Conservation (phyloP, 2,329 filamentous ascomycete species). For the Thermomyces lanuginosus region DNA sequence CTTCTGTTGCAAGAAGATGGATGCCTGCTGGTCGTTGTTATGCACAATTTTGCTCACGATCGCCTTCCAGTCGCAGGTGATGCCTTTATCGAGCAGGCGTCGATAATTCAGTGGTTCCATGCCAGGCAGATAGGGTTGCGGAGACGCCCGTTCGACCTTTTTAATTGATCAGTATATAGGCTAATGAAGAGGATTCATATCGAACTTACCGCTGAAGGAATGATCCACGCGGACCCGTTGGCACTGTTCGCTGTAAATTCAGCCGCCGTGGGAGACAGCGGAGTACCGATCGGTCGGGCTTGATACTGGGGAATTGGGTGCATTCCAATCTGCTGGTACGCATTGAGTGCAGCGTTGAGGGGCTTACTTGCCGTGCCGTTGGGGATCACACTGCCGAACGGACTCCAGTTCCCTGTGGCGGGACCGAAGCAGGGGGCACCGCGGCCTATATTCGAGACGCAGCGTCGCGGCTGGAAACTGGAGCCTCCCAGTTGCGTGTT, state of each 20-base stretch:
- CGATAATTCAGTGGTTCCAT: constrained; percentile 93
- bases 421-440: constrained; percentile 18
- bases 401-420: constrained; percentile 19
- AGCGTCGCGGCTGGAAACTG: constrained; percentile 13
- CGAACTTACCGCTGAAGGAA: too few species aligned
- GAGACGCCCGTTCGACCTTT: constrained; percentile 32
- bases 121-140: constrained; percentile 65
- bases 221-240: constrained; percentile 16
- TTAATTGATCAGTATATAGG: constrained; percentile 9
- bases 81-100: constrained; percentile 81
- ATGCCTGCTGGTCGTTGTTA: constrained; percentile 98
- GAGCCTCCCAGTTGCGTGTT: constrained; percentile 13
- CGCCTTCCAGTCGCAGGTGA: constrained; percentile 98
- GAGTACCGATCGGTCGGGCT: constrained; percentile 44
- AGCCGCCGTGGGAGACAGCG: constrained; percentile 55
- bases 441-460: constrained; percentile 17
- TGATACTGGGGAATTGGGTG: constrained; percentile 30
- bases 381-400: constrained; percentile 14
- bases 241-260: constrained; percentile 46
- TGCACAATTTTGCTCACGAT: constrained; percentile 99
- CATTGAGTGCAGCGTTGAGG: constrained; percentile 13
- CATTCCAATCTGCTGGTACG: constrained; percentile 21
- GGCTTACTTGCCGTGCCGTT: constrained; percentile 14
- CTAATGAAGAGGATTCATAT: constrained; percentile 10
- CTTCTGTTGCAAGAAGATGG: constrained; percentile 97